Base-by-base conservation (phyloP, 2,329 filamentous ascomycete species). In the Mycosphaerella arachidis region DNA sequence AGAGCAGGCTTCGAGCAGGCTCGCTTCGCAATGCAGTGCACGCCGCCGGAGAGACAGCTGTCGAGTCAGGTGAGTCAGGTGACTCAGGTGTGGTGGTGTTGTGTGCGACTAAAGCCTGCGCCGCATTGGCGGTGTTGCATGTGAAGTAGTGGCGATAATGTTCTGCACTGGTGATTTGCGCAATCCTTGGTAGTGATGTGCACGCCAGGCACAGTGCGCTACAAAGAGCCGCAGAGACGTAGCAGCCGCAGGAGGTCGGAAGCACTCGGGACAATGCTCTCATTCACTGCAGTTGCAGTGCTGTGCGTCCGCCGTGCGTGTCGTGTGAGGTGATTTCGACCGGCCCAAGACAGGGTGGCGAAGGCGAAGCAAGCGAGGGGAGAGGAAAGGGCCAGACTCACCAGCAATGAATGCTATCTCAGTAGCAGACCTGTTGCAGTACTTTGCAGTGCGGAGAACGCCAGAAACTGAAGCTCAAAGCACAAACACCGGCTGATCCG, bases 401-500 rank as follows among this genome's bases (percentile, higher is more conserved):
- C 53, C 53, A 48, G 53, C 37, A 46, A 45, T 18, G 30, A 46
- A 45, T 18, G 30, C 30, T 31, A 7, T 43, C n/a, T 43, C 40
- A 18, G 54, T 43, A 56, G 54, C 16, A 31, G 18, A 55, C 29
- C 27, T 29, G 54, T 35, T 29, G 45, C 45, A 16, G 55, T 48
- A 13, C 43, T 35, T 51, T 31, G 24, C 29, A 30, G 24, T 18
- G 27, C 27, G 10, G 50, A 52, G 46, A 33, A 31, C 48, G 48
- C 48, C 46, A 37, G 48, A 58, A 58, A 52, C 27, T 31, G 50
- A 37, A 53, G 33, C 35, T 52, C 56, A 58, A 58, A 57, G 55
- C 55, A 57, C 55, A 37, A 57, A 58, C 56, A 58, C 56, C 55
- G 43, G 55, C 55, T 46, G 37, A 43, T 37, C 43, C 27, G 50